A percentile compares a stretch with the other conserved stretches of the same genome.
phyloP scores from a whole-genome alignment of 306 rosid species.

The Malus orientalis region DNA sequence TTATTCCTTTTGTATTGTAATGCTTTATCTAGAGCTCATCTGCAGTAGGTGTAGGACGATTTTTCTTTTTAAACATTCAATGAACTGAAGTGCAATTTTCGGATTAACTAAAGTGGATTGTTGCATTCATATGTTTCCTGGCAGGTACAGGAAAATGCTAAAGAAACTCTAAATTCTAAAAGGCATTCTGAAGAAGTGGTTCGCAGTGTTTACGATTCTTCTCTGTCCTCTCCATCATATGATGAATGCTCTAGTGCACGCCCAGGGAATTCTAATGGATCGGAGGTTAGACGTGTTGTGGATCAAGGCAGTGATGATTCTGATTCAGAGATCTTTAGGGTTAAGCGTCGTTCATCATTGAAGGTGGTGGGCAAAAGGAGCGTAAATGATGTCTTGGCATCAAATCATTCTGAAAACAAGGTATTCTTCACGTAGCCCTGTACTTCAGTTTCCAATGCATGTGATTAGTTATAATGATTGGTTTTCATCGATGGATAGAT shows the following conservation, averaged over 20 bases:
- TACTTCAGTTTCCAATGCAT: not conserved
- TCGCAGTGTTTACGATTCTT: constrained; percentile 34
- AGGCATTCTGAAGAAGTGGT: constrained; percentile 28
- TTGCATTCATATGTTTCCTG: constrained; percentile 6
- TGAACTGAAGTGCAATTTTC: not conserved
- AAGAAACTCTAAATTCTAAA: constrained; percentile 28
- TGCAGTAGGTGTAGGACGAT: not conserved
- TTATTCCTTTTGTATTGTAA: not conserved
- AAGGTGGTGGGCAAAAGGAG: constrained; percentile 63
- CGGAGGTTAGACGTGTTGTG: constrained; percentile 25
- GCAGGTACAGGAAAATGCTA: constrained; percentile 46
- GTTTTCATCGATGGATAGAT: not conserved
- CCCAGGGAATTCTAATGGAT: constrained; percentile 25
- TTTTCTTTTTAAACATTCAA: not conserved
- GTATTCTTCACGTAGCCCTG: constrained; percentile 23
- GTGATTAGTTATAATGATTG: not conserved
- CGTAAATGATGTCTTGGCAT: constrained; percentile 19
- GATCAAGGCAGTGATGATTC: constrained; percentile 68
- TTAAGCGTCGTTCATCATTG: constrained; percentile 79
- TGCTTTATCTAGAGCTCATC: not conserved
- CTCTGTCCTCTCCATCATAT: constrained; percentile 31
- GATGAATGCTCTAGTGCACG: constrained; percentile 31
- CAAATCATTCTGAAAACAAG: constrained; percentile 58
- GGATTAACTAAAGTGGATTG: constrained; percentile 17
- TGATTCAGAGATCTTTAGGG: constrained; percentile 79